Conservation (phyloP, 23 red algal species). For the Pyropia yezoensis region DNA sequence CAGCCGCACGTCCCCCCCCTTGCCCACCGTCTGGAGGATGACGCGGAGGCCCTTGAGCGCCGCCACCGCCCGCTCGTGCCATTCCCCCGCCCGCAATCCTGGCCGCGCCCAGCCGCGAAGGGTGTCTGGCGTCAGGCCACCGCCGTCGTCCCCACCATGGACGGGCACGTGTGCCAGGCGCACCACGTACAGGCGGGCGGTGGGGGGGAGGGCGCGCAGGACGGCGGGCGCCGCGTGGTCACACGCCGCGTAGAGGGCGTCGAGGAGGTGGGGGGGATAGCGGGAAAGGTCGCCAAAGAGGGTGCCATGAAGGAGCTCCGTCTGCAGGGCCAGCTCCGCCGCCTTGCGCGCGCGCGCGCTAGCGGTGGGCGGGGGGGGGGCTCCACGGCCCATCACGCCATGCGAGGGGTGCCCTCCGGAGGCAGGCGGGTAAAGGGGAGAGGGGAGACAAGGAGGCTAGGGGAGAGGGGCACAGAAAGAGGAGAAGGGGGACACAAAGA, state of each 20-base stretch:
- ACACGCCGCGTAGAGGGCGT: constrained; percentile 23
- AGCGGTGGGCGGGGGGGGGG: too few relatives aligned
- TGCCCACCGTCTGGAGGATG: background rate
- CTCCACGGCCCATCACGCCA: too few relatives aligned
- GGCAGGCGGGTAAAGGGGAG: too few relatives aligned
- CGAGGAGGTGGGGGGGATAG: constrained; percentile 17
- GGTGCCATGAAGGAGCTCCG: constrained; percentile 3
- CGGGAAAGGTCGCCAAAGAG: constrained; percentile 7
- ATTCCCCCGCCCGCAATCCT: constrained; percentile 36
- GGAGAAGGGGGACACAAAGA: too few relatives aligned
- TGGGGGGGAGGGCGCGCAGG: constrained; percentile 51
- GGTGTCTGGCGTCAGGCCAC: constrained; percentile 10
- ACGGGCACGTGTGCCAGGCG: constrained; percentile 28
- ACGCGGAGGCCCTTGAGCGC: constrained; percentile 24
- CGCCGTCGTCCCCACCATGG: background rate
- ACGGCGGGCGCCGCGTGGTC: constrained; percentile 40
- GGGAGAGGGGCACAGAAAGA: too few relatives aligned
- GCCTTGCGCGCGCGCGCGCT: too few relatives aligned
- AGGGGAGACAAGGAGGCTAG: too few relatives aligned
- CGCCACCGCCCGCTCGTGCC: constrained; percentile 36
- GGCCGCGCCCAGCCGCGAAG: constrained; percentile 34
- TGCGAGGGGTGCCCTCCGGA: too few relatives aligned
- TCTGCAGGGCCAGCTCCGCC: too few relatives aligned
- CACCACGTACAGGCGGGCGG: constrained; percentile 45
- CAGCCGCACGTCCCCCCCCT: constrained; percentile 4